Evolutionary conservation across 106 monocot genomes (phyloP).

Genomic region (Phalaenopsis equestris): DNA sequence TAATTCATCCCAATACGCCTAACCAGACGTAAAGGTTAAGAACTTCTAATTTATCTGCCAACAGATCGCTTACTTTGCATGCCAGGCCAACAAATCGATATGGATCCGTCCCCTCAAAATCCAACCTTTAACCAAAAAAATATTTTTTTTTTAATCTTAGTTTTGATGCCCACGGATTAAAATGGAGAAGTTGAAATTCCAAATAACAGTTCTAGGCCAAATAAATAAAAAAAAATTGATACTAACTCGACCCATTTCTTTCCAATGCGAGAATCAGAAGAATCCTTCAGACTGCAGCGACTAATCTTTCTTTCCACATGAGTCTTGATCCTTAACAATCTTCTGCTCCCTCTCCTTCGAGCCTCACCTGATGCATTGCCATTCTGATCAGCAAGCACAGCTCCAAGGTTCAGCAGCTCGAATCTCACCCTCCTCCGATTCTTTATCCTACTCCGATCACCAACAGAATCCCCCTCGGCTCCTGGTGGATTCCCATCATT

Average conservation of each 20-base stretch:
- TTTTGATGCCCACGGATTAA: not conserved
- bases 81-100: slow-evolving; percentile 58
- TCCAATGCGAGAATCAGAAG: slow-evolving; percentile 14
- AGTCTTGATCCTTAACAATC: slow-evolving; percentile 10
- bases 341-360: slow-evolving; percentile 22
- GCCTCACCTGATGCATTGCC: slow-evolving; percentile 10
- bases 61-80: slow-evolving; percentile 65
- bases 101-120: slow-evolving; percentile 63
- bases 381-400: not conserved
- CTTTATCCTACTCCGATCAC: slow-evolving; percentile 2
- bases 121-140: slow-evolving; percentile 44
- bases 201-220: not conserved
- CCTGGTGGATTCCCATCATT: not conserved
- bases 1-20: not conserved
- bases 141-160: not conserved
- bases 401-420: slow-evolving; percentile 36
- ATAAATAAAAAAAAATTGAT: not conserved
- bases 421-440: slow-evolving; percentile 13
- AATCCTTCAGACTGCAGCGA: slow-evolving; percentile 15
- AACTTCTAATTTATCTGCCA: not conserved
- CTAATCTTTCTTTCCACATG: slow-evolving; percentile 7
- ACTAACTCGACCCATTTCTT: slow-evolving; percentile 93
- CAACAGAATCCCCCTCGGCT: not conserved
- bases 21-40: not conserved
- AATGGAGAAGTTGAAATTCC: not conserved